A percentile compares a stretch with the other conserved stretches of the same genome.
Evolutionary conservation across 345 rosid genomes (phyloP).

Genomic region (Aquilaria sinensis): DNA sequence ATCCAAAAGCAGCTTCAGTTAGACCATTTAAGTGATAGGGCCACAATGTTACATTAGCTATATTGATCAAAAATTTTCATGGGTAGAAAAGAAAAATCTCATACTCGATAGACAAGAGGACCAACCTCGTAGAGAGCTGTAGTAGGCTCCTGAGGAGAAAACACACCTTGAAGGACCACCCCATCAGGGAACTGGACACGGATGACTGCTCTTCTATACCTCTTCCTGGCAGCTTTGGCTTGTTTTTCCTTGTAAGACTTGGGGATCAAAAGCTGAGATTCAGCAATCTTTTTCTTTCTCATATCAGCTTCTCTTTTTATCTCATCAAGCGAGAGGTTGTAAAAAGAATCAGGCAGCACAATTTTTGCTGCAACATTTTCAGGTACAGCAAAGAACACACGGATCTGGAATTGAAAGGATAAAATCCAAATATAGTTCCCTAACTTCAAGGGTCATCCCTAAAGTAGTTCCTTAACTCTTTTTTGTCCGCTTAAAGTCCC

Average conservation of each 20-base stretch:
- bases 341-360: conserved; percentile 86
- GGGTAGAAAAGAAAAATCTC: background rate
- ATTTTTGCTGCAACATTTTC: conserved; percentile 83
- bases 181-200: conserved; percentile 93
- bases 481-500: too few species aligned
- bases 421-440: too few species aligned
- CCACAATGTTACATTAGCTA: background rate
- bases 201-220: conserved; percentile 56
- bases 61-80: background rate
- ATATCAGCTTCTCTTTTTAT: conserved; percentile 73
- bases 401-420: conserved; percentile 31
- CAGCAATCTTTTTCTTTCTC: conserved; percentile 79
- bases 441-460: too few species aligned
- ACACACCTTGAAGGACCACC: conserved; percentile 85
- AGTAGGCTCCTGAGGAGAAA: conserved; percentile 88
- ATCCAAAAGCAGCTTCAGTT: too few species aligned
- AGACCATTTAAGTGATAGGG: background rate
- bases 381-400: conserved; percentile 77
- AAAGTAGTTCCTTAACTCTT: too few species aligned
- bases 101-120: background rate
- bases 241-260: conserved; percentile 84
- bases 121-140: conserved; percentile 75
- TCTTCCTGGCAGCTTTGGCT: conserved; percentile 70
- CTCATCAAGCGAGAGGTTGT: conserved; percentile 71
- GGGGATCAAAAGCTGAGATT: conserved; percentile 86